phyloP scores from a whole-genome alignment of 768 basidiomycete genomes.

The Sarcodon aspratus region DNA sequence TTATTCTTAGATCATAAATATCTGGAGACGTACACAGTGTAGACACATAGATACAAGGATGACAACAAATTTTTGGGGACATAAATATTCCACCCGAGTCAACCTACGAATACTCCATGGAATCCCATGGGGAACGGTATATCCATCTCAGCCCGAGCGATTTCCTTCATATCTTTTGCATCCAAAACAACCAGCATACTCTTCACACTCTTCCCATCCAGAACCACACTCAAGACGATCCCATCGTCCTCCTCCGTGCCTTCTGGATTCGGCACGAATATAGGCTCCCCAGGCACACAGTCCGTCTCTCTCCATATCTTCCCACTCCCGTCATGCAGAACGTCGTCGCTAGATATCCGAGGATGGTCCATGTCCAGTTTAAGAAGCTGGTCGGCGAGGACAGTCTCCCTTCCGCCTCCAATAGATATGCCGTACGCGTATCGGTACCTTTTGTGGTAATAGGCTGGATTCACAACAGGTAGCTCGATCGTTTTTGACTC shows the following conservation, averaged over 20 bases:
- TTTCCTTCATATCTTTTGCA: constrained; percentile 22
- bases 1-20: not conserved
- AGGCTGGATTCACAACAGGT: constrained; percentile 20
- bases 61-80: not conserved
- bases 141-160: constrained; percentile 24
- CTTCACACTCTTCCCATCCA: constrained; percentile 18
- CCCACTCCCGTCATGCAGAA: constrained; percentile 6
- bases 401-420: constrained; percentile 7
- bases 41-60: not conserved
- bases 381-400: constrained; percentile 20
- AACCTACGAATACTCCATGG: constrained; percentile 15
- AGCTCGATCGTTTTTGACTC: constrained; percentile 15
- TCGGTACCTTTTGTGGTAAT: constrained; percentile 17
- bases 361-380: constrained; percentile 19
- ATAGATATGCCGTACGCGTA: constrained; percentile 7
- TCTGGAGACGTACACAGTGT: not conserved
- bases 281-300: constrained; percentile 24
- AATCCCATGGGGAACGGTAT: constrained; percentile 23
- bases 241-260: constrained; percentile 22
- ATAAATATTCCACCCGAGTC: not conserved
- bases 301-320: constrained; percentile 16
- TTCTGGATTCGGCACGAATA: constrained; percentile 22
- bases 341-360: not conserved
- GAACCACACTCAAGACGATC: constrained; percentile 24
- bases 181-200: constrained; percentile 26